phyloP scores from a whole-genome alignment of 2,329 filamentous ascomycete genomes.

The Neofusicoccum cordaticola region DNA sequence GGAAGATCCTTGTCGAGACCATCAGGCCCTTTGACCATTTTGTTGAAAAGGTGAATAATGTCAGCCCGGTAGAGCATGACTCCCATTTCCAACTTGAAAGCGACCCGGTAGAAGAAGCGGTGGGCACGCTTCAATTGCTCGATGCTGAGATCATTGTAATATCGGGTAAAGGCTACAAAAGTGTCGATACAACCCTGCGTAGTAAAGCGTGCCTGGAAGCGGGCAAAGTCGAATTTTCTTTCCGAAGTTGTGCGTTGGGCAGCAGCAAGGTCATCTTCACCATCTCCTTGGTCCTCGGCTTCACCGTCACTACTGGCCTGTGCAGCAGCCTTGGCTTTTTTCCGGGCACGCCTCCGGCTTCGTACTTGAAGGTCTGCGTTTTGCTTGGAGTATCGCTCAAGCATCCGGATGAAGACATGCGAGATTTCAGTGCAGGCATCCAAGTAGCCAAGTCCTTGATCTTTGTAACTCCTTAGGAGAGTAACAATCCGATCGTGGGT shows the following conservation, averaged over 20 bases:
- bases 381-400: constrained; percentile 91
- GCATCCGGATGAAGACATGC: constrained; percentile 86
- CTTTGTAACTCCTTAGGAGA: constrained; percentile 82
- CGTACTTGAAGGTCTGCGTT: constrained; percentile 92
- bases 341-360: constrained; percentile 70
- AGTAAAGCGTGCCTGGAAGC: constrained; percentile 77
- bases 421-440: constrained; percentile 88
- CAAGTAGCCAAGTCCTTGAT: constrained; percentile 89
- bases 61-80: constrained; percentile 88
- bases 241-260: constrained; percentile 73
- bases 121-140: constrained; percentile 87
- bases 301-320: constrained; percentile 54
- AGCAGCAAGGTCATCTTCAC: constrained; percentile 67
- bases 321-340: constrained; percentile 56
- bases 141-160: constrained; percentile 74
- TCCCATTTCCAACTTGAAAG: constrained; percentile 90
- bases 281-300: constrained; percentile 47
- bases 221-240: constrained; percentile 88
- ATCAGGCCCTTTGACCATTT: constrained; percentile 86
- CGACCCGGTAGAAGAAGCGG: constrained; percentile 88
- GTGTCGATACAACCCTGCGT: constrained; percentile 85
- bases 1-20: constrained; percentile 64
- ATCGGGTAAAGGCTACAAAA: constrained; percentile 75
- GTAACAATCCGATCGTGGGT: constrained; percentile 84
- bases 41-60: constrained; percentile 82